A percentile compares a stretch with the other conserved stretches of the same genome.
Evolutionary conservation across 2,329 filamentous ascomycete genomes (phyloP).

Genomic region (Aspergillus versicolor): DNA sequence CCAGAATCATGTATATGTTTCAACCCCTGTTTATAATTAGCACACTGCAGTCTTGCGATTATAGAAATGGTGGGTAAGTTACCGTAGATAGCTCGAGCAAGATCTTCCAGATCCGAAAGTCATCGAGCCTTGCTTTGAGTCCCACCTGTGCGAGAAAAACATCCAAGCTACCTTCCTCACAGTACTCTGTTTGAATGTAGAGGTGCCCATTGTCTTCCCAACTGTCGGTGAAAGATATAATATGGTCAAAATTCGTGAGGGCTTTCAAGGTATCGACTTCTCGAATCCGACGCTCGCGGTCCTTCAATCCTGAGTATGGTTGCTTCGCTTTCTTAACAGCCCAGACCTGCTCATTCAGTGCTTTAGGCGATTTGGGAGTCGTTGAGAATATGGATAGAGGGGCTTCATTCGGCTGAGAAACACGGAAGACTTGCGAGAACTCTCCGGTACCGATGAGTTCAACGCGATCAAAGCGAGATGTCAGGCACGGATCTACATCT

Average conservation of each 20-base stretch:
- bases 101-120: slow-evolving; percentile 99
- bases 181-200: slow-evolving; percentile 97
- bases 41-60: background rate
- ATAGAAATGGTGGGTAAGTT: slow-evolving; percentile 21
- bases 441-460: slow-evolving; percentile 82
- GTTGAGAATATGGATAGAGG: slow-evolving; percentile 44
- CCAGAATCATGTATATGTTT: slow-evolving; percentile 86
- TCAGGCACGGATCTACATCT: slow-evolving; percentile 73
- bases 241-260: slow-evolving; percentile 78
- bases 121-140: slow-evolving; percentile 81
- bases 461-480: slow-evolving; percentile 75
- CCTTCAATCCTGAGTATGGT: slow-evolving; percentile 72
- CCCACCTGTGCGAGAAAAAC: slow-evolving; percentile 81
- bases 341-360: slow-evolving; percentile 65
- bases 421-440: slow-evolving; percentile 89
- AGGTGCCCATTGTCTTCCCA: slow-evolving; percentile 86
- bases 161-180: slow-evolving; percentile 88
- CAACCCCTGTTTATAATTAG: slow-evolving; percentile 63
- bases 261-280: slow-evolving; percentile 78
- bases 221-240: slow-evolving; percentile 77
- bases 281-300: slow-evolving; percentile 78
- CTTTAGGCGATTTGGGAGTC: slow-evolving; percentile 53
- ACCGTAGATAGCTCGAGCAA: slow-evolving; percentile 81
- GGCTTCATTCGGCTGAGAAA: slow-evolving; percentile 51
- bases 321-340: slow-evolving; percentile 92